Conservation (phyloP, 129 eudicot species). For the Glebionis coronaria region DNA sequence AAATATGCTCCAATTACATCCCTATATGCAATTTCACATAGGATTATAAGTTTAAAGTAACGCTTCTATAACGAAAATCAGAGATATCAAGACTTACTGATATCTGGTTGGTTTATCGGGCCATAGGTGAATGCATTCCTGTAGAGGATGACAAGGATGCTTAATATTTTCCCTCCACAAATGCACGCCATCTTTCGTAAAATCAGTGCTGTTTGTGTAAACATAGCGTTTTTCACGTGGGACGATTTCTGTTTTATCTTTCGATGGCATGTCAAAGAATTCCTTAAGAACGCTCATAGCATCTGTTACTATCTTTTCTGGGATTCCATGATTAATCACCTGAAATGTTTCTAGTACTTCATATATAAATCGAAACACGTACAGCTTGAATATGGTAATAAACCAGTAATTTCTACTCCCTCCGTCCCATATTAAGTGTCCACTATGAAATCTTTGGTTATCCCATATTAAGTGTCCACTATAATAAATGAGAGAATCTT, state of each 20-base stretch:
- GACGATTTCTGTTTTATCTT: slow-evolving; percentile 29
- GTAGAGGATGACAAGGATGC: slow-evolving; percentile 62
- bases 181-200: slow-evolving; percentile 46
- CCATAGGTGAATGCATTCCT: slow-evolving; percentile 53
- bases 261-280: slow-evolving; percentile 47
- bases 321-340: slow-evolving; percentile 77
- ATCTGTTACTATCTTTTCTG: slow-evolving; percentile 29
- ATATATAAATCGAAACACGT: not conserved
- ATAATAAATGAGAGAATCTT: no score
- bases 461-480: no score
- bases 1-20: slow-evolving; percentile 44
- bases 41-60: not conserved
- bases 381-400: not conserved
- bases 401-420: not conserved
- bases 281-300: slow-evolving; percentile 48
- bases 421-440: no score
- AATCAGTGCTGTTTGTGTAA: slow-evolving; percentile 45
- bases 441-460: no score
- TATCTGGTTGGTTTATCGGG: slow-evolving; percentile 52
- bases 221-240: slow-evolving; percentile 39
- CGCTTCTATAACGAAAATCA: not conserved
- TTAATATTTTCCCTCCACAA: slow-evolving; percentile 81
- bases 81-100: slow-evolving; percentile 34
- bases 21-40: slow-evolving; percentile 30
- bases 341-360: slow-evolving; percentile 10